Percentiles rank a stretch among this genome's conserved stretches.
These are phyloP conservation scores for Rubroboletus pulcherrimus DNA, from an alignment of 768 basidiomycete genomes.

Conservation along the genomic window DNA sequence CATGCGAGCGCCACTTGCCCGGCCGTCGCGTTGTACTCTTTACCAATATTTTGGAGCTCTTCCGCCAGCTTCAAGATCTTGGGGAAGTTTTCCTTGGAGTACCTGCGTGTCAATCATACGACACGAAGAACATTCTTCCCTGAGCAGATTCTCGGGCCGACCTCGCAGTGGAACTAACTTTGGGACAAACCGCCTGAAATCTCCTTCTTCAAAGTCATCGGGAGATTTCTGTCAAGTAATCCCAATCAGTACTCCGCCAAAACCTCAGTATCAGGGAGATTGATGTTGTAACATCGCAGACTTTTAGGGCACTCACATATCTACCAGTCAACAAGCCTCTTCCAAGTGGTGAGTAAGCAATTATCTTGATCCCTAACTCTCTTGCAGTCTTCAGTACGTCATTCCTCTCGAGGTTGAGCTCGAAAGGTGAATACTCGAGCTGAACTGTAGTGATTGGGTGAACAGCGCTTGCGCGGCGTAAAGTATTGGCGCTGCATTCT, in stretches of 20 bases:
- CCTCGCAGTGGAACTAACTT: slow-evolving; percentile 23
- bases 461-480: slow-evolving; percentile 48
- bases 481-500: slow-evolving; percentile 44
- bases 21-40: slow-evolving; percentile 32
- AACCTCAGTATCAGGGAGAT: too few relatives aligned
- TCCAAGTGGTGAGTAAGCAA: slow-evolving; percentile 53
- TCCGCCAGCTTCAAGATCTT: slow-evolving; percentile 39
- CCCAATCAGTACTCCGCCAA: neutral
- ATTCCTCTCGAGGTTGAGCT: slow-evolving; percentile 45
- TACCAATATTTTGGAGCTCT: slow-evolving; percentile 31
- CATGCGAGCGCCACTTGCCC: slow-evolving; percentile 42
- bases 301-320: slow-evolving; percentile 28
- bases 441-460: slow-evolving; percentile 50
- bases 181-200: slow-evolving; percentile 25
- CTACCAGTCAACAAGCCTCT: slow-evolving; percentile 47
- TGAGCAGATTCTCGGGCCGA: neutral
- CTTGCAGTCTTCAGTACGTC: slow-evolving; percentile 40
- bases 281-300: too few relatives aligned
- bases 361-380: slow-evolving; percentile 46
- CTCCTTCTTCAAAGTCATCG: slow-evolving; percentile 30
- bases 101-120: slow-evolving; percentile 13
- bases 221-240: slow-evolving; percentile 25
- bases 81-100: slow-evolving; percentile 42
- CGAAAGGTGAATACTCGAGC: slow-evolving; percentile 51
- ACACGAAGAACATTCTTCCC: neutral